Evolutionary conservation across 2,329 filamentous ascomycete genomes (phyloP).

Genomic region (Botrytis tulipae): DNA sequence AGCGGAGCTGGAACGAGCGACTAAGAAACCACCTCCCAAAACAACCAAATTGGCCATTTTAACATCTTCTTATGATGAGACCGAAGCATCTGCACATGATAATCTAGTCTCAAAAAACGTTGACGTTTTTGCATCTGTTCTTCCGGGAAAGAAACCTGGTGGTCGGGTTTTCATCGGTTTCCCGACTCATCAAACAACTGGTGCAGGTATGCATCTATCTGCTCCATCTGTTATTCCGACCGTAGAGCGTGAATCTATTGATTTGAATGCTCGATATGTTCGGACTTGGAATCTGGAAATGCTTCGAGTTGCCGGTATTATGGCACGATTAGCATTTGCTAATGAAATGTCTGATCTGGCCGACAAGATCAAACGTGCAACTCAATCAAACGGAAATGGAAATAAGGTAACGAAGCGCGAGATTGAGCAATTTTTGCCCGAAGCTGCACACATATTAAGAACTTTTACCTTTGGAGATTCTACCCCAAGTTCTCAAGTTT

Average conservation of each 20-base stretch:
- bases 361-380: constrained; percentile 52
- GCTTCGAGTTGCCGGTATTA: constrained; percentile 84
- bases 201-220: constrained; percentile 88
- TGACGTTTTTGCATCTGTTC: constrained; percentile 85
- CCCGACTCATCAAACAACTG: constrained; percentile 94
- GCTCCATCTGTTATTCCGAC: constrained; percentile 96
- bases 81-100: constrained; percentile 52
- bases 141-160: constrained; percentile 77
- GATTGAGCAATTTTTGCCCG: constrained; percentile 67
- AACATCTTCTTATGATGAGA: constrained; percentile 88
- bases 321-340: constrained; percentile 82
- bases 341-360: constrained; percentile 82
- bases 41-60: constrained; percentile 81
- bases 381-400: constrained; percentile 43
- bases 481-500: constrained; percentile 80
- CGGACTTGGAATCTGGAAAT: constrained; percentile 95
- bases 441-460: constrained; percentile 78
- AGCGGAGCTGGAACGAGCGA: constrained; percentile 86
- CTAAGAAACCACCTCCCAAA: constrained; percentile 94
- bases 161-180: constrained; percentile 97
- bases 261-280: constrained; percentile 92
- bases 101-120: constrained; percentile 54
- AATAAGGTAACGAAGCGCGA: constrained; percentile 60
- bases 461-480: constrained; percentile 89
- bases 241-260: constrained; percentile 94